Evolutionary conservation across 208 protist species (phyloP), one percentile per base, ranked within the genome.

Genomic region (Ichthyophonus hoferi): DNA sequence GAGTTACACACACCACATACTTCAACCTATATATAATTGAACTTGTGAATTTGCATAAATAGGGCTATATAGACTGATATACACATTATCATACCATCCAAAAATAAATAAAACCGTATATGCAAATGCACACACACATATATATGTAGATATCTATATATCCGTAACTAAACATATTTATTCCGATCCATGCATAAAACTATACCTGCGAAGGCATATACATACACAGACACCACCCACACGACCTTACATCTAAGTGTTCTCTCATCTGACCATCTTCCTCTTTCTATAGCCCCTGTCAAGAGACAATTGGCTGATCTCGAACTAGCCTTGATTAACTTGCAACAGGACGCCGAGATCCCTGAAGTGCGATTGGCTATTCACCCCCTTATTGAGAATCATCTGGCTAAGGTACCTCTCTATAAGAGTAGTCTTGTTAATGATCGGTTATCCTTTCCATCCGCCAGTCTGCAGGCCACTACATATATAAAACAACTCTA

Each of bases 271-370:
- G 50, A 76, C 24, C 24, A n/a, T 33, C 50, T 76, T 0, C 31
- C 0, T 76, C 24, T 76, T 76, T 76, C 24, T 90, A 17, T 17
- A 84, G 38, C 34, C n/a, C n/a, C 78, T 33, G 90, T 96, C n/a
- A 93, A 91, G 40, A 89, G 94, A 83, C 93, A 93, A 34, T 83
- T 96, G 34, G 90, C 93, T 7, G 93, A 95, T 33, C 89, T 96
- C 0, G 92, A 95, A 78, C 88, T 94, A 12, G 91, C 92, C 1
- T 90, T 96, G n/a, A 79, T 93, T 14, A 91, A 95, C 40, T 92
- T 92, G 39, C 92, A 95, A 83, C 93, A 95, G 82, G 89, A 95
- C 43, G 86, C 94, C 31, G 89, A 95, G 38, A 95, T 96, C 76
- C 92, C 93, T 34, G 87, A 93, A 39, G 91, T 95, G 3, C 12